Base-by-base conservation (phyloP, 2,329 filamentous ascomycete genomes). In the Ascochyta koolunga region DNA sequence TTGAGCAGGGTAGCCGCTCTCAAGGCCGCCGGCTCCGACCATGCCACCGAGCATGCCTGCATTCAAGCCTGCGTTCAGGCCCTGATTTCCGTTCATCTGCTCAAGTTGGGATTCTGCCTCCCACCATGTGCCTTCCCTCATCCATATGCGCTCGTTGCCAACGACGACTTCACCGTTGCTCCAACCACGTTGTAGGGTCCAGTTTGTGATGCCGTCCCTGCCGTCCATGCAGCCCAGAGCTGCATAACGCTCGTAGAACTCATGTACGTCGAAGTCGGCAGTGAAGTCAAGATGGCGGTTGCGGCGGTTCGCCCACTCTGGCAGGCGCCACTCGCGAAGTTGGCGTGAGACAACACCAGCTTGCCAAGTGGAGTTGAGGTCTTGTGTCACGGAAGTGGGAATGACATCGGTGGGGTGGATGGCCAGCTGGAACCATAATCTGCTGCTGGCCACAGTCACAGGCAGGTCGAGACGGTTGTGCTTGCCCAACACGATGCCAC, bases 81-180 rank as follows among this genome's bases (percentile, higher is more conserved):
- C 35, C 21, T 56, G 53, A 32, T 56, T 51, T 4, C 86, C 83
- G 47, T 83, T 86, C 75, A 95, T 93, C 66, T 96, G 81, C 68
- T 99, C 95, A 24, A 98, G 86, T 89, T 97, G 96, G 57, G 86
- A 90, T 77, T 99, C 95, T 5, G 93, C 93, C 76, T 98, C 93
- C 93, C 93, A 98, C 93, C 95, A 99, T 2, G 93, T 90, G 52
- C 80, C 83, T 76, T 99, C 95, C 43, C 93, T 86, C 80, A 98
- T 93, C 95, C 95, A 99, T 36, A 99, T 87, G 27, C 95, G 89
- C 74, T 98, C 92, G 53, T 87, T 88, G 50, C 95, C 95, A 27
- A 98, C 82, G 5, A 96, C 86, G 2, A 98, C 92, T 76, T 98
- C 95, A 33, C 95, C 95, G 65, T 99, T 99, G 77, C 91, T 97